Conservation (phyloP, 371 early-diverging fungal species). For the Lichtheimia ornata region DNA sequence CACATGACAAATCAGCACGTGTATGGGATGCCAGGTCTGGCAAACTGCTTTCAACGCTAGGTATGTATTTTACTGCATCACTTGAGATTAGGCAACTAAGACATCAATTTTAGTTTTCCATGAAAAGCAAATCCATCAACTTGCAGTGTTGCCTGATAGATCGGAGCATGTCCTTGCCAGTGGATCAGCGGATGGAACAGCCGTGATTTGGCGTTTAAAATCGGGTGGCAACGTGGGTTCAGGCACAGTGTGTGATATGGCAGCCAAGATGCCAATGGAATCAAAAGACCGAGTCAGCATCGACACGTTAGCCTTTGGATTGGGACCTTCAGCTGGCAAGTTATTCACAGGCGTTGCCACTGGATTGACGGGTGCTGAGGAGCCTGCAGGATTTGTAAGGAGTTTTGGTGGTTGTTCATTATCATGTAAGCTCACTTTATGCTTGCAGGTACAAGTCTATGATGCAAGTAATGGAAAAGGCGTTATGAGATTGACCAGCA, state of each 20-base stretch:
- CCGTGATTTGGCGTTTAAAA: slow-evolving; percentile 36
- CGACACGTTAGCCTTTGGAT: slow-evolving; percentile 44
- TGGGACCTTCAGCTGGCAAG: slow-evolving; percentile 16
- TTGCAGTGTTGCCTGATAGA: slow-evolving; percentile 12
- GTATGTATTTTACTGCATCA: slow-evolving; percentile 22
- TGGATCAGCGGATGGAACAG: slow-evolving; percentile 38
- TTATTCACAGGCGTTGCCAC: slow-evolving; percentile 34
- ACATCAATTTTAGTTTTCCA: slow-evolving; percentile 6
- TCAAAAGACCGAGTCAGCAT: slow-evolving; percentile 15
- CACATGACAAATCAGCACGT: slow-evolving; percentile 32
- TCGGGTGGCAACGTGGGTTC: slow-evolving; percentile 26
- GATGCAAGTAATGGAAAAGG: slow-evolving; percentile 18
- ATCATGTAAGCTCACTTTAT: not conserved
- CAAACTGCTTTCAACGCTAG: slow-evolving; percentile 30
- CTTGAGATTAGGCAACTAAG: not conserved
- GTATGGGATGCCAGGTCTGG: slow-evolving; percentile 31
- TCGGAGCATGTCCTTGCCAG: slow-evolving; percentile 32
- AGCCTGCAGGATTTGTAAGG: slow-evolving; percentile 9
- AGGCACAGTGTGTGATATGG: slow-evolving; percentile 30
- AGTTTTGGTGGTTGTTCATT: not conserved
- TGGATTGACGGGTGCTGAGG: not conserved
- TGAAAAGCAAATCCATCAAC: slow-evolving; percentile 13
- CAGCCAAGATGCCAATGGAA: slow-evolving; percentile 8
- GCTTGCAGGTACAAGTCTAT: slow-evolving; percentile 29
- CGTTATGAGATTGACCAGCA: slow-evolving; percentile 16